Evolutionary conservation across 2,329 filamentous ascomycete genomes (phyloP), one percentile per base, ranked within the genome.

Genomic region (Cryphonectria japonica): DNA sequence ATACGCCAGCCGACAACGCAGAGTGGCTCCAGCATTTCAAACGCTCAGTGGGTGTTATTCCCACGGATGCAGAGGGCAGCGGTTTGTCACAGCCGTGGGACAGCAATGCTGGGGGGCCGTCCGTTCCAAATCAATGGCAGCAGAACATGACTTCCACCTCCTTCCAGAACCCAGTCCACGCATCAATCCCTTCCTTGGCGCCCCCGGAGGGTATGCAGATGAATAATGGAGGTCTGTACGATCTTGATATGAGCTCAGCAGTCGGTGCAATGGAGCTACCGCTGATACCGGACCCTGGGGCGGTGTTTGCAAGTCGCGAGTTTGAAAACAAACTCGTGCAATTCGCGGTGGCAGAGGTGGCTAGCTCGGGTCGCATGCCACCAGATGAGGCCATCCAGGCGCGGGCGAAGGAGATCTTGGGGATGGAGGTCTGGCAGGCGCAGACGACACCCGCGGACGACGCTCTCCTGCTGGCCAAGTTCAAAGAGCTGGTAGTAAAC

Each of bases 1-100:
- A 89, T 74, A 91, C 88, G 0, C 86, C 87, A 0, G 88, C 88
- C 41, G 89, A 91, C 75, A 90, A 91, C 73, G 83, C 82, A 0
- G 88, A 91, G 78, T 91, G 89, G 89, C 82, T 91, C 16, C 82
- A 85, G 69, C 84, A 88, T 61, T 90, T 91, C 80, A 91, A 91
- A 78, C 84, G 87, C 14, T 84, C 88, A 64, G 83, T 81, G 0
- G 87, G 87, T 26, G 85, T 91, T 41, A 85, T 91, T 41, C 77
- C 86, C 2, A 80, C 81, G 0, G 78, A 82, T n/a, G 80, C 82
- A 13, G 79, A 81, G 5, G 86, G 87, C 0, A 87, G 87, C 0
- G 87, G 87, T 2, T 81, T 90, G 0, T 80, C 83, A 0, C 54
- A 60, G 37, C 22, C 69, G 11, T 67, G 63, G 61, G 64, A n/a